Base-by-base conservation (phyloP, 768 basidiomycete species). In the Leccinum rimulosum region DNA sequence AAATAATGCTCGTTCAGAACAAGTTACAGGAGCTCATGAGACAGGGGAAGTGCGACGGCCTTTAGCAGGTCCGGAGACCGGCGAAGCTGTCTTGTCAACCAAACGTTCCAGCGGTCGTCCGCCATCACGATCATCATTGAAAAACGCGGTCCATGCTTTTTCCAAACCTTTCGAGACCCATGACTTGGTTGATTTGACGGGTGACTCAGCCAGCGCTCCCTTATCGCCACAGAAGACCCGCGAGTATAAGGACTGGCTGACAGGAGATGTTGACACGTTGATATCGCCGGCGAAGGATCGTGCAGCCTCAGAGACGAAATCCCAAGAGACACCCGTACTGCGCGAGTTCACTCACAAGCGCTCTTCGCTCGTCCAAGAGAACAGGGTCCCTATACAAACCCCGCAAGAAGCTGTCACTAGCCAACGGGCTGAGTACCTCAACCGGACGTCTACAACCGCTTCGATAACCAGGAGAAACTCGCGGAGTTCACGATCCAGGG, bases 321-420 rank as follows among this genome's bases (percentile, higher is more conserved):
- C 30, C 40, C 56, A 69, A 40, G 73, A 77, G 50, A 71, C 76
- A 22, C 82, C 86, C 3, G 75, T 87, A 31, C 72, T 90, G 53
- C 84, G 89, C 56, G 82, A 86, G 19, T 88, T 87, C 17, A 87
- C 87, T 22, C 84, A 84, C 68, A 91, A 90, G 73, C 83, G 87
- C 12, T 82, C 87, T 36, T 89, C 88, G 3, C 79, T 82, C 54
- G 82, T 89, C 35, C 81, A 88, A 64, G 79, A 77, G 60, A 79
- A 73, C 25, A 69, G 61, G 12, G 54, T 73, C 25, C 63, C 54
- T 30, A 56, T 75, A 38, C 69, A 66, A 54, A 57, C 62, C 3
- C 71, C 73, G 28, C 74, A 75, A 54, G 73, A 75, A 66, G 73
- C 69, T 72, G 71, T 68, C 63, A 73, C 61, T 2, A 14, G 60